phyloP scores from a whole-genome alignment of 2,329 filamentous ascomycete genomes.

The Atkinsonella hypoxylon region DNA sequence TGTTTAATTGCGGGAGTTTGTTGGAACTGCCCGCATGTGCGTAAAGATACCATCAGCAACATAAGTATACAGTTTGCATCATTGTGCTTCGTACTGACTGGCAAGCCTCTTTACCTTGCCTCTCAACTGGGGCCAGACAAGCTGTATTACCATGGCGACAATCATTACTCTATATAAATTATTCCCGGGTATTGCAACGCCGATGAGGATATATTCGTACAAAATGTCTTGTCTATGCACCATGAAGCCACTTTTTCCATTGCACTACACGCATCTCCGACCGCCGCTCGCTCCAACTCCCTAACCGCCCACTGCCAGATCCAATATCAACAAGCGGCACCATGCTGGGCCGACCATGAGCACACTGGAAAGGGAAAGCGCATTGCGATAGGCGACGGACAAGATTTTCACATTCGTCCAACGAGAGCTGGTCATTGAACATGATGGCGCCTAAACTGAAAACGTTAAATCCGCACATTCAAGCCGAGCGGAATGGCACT shows the following conservation, averaged over 20 bases:
- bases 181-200: too few species aligned
- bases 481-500: slow-evolving; percentile 8
- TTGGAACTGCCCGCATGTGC: too few species aligned
- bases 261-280: not conserved
- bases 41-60: too few species aligned
- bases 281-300: slow-evolving; percentile 15
- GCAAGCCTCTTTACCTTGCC: too few species aligned
- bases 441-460: slow-evolving; percentile 54
- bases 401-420: slow-evolving; percentile 45
- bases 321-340: slow-evolving; percentile 47
- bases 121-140: too few species aligned
- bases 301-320: slow-evolving; percentile 11
- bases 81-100: too few species aligned
- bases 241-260: slow-evolving; percentile 15
- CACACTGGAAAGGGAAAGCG: slow-evolving; percentile 70
- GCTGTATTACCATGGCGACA: too few species aligned
- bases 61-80: too few species aligned
- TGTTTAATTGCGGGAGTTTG: too few species aligned
- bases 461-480: slow-evolving; percentile 6
- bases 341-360: slow-evolving; percentile 62
- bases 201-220: not conserved
- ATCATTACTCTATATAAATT: too few species aligned
- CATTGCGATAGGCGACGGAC: slow-evolving; percentile 47
- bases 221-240: not conserved
- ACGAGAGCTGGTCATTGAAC: slow-evolving; percentile 63